A percentile compares a stretch with the other conserved stretches of the same genome.
Evolutionary conservation across 2,329 filamentous ascomycete genomes (phyloP).

Genomic region (Trichoderma endophyticum): DNA sequence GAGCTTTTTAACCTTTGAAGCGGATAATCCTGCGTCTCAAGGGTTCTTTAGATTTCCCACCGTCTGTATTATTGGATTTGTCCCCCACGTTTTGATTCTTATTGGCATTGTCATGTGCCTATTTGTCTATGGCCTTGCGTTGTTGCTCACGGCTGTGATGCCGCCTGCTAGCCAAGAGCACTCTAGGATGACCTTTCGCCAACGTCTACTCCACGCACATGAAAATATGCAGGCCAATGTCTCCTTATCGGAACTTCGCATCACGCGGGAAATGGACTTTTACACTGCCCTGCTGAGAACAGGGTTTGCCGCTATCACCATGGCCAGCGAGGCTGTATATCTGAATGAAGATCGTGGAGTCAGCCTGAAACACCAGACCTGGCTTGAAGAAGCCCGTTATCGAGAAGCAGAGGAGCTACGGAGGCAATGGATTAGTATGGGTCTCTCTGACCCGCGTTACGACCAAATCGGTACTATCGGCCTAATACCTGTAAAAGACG

Average conservation of each 20-base stretch:
- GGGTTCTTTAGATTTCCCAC: slow-evolving; percentile 85
- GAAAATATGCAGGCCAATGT: slow-evolving; percentile 90
- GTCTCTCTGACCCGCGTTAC: slow-evolving; percentile 46
- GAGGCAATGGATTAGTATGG: slow-evolving; percentile 49
- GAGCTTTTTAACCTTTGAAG: slow-evolving; percentile 63
- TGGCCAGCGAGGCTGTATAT: slow-evolving; percentile 93
- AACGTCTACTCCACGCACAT: slow-evolving; percentile 69
- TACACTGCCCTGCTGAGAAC: slow-evolving; percentile 85
- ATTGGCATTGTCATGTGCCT: slow-evolving; percentile 73
- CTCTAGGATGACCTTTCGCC: slow-evolving; percentile 43
- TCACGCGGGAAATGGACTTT: slow-evolving; percentile 89
- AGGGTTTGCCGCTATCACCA: slow-evolving; percentile 84
- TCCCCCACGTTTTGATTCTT: slow-evolving; percentile 87
- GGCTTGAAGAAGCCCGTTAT: slow-evolving; percentile 85
- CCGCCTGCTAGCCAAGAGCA: slow-evolving; percentile 29
- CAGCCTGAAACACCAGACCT: slow-evolving; percentile 72
- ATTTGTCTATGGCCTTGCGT: slow-evolving; percentile 72
- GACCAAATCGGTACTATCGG: slow-evolving; percentile 54
- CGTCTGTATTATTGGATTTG: slow-evolving; percentile 90
- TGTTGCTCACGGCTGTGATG: slow-evolving; percentile 64
- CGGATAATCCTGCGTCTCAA: slow-evolving; percentile 57
- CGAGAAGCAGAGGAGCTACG: slow-evolving; percentile 67
- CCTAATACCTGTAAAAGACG: slow-evolving; percentile 52
- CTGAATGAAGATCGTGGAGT: slow-evolving; percentile 83
- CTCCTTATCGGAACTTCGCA: slow-evolving; percentile 73